Evolutionary conservation across 805 yeast genomes (phyloP), one percentile per base, ranked within the genome.

Genomic region (Nakazawaea ernobii): DNA sequence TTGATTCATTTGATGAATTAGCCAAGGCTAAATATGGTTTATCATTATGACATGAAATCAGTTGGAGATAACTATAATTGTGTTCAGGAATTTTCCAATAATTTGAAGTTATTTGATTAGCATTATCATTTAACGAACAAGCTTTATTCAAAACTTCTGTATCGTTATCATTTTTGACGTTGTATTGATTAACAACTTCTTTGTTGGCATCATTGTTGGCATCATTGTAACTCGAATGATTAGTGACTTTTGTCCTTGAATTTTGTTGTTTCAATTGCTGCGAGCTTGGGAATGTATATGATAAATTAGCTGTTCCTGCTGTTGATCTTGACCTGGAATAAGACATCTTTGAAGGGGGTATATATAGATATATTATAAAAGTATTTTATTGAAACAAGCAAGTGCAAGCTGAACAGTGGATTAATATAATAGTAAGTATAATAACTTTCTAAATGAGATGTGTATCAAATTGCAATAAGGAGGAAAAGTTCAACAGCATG

Each of bases 1-100:
- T 81, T 39, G 71, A 67, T 4, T 60, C 60, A 2, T 47, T 32
- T 45, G 68, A 63, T 14, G 76, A 83, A 38, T 80, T 73, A 2
- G 82, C 70, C 15, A 81, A 68, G 2, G 85, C 84, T 35, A 81
- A 53, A 11, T 71, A 65, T 2, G 74, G 68, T n/a, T 47, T 49
- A 26, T 58, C 59, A 1, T 51, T 53, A 40, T 62, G 63, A 10
- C 58, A 58, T 9, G 71, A 56, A 49, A 80, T 56, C 1, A 79
- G 66, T 0, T 80, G 77, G 35, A 79, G 59, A 52, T 73, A 68
- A 56, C 66, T 58, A 15, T 63, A 33, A 4, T 38, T 32, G 6
- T 35, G 17, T 5, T 42, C 43, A 13, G 48, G 60, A 8, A 66
- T 50, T 44, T 59, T 59, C 71, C 71, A 67, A 45, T 67, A 67